Evolutionary conservation across 2,329 filamentous ascomycete species (phyloP), one percentile per base, ranked within the genome.

Genomic region (Shiraia sp.): DNA sequence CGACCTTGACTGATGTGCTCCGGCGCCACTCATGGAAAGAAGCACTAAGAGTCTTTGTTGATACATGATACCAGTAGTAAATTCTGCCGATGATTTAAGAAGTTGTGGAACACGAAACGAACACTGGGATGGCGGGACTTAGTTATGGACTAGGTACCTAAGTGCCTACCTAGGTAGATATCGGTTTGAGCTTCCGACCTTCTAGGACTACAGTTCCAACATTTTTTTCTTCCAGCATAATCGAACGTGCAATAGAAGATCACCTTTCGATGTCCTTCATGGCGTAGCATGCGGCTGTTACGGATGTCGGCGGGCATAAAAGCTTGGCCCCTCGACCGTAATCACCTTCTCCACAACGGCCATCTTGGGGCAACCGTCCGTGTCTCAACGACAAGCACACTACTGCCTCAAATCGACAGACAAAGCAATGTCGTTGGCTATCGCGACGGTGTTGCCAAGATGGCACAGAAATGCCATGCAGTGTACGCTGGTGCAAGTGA

Each of bases 401-500:
- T 56, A 52, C 38, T 49, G 42, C 45, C 36, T 25, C 30, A 24
- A 15, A 26, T 16, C 28, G 19, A 23, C 8, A 4, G 12, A 19
- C 16, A 24, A 15, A 31, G 13, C 17, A 38, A 24, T 10, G 12
- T 17, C 28, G 36, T 50, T 59, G 55, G 53, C 36, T 50, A 36
- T 45, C 36, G 49, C 39, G 35, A 32, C 36, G 25, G 13, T 29
- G 17, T 40, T 39, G 53, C 53, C 51, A 58, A 53, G 51, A 17
- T 40, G 29, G 22, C 26, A 42, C 42, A 45, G 39, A 36, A 32
- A 23, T 25, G 27, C 31, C 40, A 41, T 37, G 24, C 19, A 30
- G 44, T 51, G 53, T 51, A 37, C 45, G 51, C 39, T 51, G 55
- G 55, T 48, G 49, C 33, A 39, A 37, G 57, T 57, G 55, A 59